Conservation (phyloP, 1,284 basidiomycete genomes). For the Cutaneotrichosporon mucoides region DNA sequence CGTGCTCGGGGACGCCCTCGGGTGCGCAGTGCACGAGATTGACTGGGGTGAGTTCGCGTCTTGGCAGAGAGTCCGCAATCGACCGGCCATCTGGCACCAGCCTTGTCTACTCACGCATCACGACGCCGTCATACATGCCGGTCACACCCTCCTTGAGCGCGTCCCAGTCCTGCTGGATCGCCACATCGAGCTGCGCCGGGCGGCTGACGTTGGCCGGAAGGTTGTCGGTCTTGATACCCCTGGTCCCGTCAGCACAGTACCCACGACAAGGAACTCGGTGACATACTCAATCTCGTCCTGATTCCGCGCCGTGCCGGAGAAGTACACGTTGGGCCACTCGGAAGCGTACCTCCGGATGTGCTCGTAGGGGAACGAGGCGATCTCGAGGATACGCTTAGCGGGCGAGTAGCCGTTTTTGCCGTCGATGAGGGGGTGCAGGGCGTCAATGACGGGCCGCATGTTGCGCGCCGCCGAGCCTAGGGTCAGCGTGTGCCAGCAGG, state of each 20-base stretch:
- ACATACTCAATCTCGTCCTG: constrained; percentile 22
- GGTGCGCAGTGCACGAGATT: constrained; percentile 42
- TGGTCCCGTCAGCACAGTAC: not conserved
- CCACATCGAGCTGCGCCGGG: constrained; percentile 23
- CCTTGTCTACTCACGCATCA: constrained; percentile 23
- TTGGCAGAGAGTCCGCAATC: too few relatives aligned
- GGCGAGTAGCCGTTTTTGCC: not conserved
- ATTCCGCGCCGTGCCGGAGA: constrained; percentile 31
- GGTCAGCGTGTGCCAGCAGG: too few relatives aligned
- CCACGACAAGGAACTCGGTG: not conserved
- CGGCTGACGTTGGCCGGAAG: constrained; percentile 16
- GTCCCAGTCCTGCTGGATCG: constrained; percentile 19
- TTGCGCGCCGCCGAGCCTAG: constrained; percentile 31
- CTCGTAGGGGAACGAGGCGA: constrained; percentile 32
- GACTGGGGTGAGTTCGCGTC: constrained; percentile 21
- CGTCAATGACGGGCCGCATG: constrained; percentile 25
- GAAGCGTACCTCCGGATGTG: constrained; percentile 29
- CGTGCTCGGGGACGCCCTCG: constrained; percentile 26
- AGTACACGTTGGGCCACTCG: constrained; percentile 25
- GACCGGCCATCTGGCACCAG: not conserved
- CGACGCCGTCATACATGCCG: constrained; percentile 17
- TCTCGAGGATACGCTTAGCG: constrained; percentile 26
- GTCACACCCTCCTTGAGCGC: not conserved
- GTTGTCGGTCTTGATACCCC: not conserved
- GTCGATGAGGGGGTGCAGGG: constrained; percentile 22